Conservation (phyloP, 805 yeast species). For the Saccharomycopsis capsularis region DNA sequence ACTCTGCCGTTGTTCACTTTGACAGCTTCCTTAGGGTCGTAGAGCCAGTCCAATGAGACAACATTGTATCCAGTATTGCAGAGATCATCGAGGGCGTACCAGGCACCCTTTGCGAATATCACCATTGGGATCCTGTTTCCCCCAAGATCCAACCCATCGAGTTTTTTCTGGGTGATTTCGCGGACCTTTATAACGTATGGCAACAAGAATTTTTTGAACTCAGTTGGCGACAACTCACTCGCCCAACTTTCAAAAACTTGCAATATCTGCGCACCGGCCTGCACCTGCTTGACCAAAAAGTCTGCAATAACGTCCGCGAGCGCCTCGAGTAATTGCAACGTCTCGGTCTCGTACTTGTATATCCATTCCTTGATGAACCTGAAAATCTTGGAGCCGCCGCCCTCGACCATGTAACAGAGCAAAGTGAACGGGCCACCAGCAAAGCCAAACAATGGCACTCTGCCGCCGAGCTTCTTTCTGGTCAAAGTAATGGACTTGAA, state of each 20-base stretch:
- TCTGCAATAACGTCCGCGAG: constrained; percentile 86
- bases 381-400: constrained; percentile 90
- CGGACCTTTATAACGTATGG: constrained; percentile 82
- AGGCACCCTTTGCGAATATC: constrained; percentile 91
- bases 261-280: constrained; percentile 97
- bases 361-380: constrained; percentile 91
- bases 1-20: constrained; percentile 67
- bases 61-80: constrained; percentile 76
- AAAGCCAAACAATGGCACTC: constrained; percentile 92
- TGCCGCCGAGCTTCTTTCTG: constrained; percentile 76
- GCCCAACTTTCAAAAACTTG: constrained; percentile 99
- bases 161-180: constrained; percentile 55
- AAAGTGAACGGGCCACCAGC: constrained; percentile 98
- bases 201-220: constrained; percentile 79
- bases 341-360: constrained; percentile 65
- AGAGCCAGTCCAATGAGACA: constrained; percentile 91
- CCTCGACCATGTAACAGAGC: constrained; percentile 95
- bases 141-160: constrained; percentile 60
- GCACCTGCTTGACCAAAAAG: constrained; percentile 87
- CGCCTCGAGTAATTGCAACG: constrained; percentile 65
- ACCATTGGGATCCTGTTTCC: constrained; percentile 82
- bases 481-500: constrained; percentile 88
- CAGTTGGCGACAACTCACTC: constrained; percentile 88
- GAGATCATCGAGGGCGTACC: constrained; percentile 88
- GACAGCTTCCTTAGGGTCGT: constrained; percentile 80